Conservation (phyloP, 345 rosid genomes). For the Durio zibethinus region DNA sequence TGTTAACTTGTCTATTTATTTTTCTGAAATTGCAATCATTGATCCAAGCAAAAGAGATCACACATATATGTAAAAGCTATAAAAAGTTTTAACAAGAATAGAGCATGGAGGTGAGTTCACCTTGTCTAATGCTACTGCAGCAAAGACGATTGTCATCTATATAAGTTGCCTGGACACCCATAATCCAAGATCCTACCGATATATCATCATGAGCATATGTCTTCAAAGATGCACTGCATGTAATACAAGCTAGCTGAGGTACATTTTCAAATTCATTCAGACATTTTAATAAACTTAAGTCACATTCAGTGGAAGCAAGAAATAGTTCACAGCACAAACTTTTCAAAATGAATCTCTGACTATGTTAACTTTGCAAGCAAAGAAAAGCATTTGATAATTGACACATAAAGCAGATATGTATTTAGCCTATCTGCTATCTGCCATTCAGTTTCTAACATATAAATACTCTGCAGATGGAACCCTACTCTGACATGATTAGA, state of each 20-base stretch:
- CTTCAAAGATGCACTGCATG: conserved; percentile 86
- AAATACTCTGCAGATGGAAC: not conserved
- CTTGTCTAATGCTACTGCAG: conserved; percentile 84
- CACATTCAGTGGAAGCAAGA: not conserved
- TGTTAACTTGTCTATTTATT: not conserved
- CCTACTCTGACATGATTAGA: not conserved
- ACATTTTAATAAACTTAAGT: conserved; percentile 2
- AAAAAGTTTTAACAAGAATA: not conserved
- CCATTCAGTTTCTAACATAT: not conserved
- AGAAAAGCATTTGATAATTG: not conserved
- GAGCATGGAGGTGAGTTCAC: conserved; percentile 32
- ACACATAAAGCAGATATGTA: not conserved
- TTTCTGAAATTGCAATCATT: not conserved
- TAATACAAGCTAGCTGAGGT: not conserved
- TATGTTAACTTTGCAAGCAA: not conserved
- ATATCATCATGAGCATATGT: conserved; percentile 78
- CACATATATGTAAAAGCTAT: not conserved
- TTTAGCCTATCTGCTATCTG: not conserved
- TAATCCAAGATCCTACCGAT: conserved; percentile 96
- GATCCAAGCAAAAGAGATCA: not conserved
- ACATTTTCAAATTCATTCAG: not conserved
- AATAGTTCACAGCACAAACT: not conserved
- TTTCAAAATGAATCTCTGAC: not conserved
- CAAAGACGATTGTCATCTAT: conserved; percentile 90
- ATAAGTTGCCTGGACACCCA: conserved; percentile 82